phyloP scores from a whole-genome alignment of 1,284 basidiomycete genomes.

The Singerocomus inundabilis region DNA sequence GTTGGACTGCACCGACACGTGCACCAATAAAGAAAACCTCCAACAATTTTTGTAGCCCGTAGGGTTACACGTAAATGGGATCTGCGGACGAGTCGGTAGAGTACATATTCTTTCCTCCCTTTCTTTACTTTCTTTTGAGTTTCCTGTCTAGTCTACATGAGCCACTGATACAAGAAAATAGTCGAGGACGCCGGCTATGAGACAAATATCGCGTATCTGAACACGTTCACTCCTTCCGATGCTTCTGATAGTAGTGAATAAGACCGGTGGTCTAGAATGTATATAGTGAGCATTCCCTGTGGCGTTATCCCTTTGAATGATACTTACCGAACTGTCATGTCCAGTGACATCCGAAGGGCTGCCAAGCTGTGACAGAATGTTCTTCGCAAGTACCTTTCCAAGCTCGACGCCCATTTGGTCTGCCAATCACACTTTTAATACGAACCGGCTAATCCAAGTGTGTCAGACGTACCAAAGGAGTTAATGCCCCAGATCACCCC shows the following conservation, averaged over 20 bases:
- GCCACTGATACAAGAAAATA: background rate
- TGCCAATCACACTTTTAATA: slow-evolving; percentile 27
- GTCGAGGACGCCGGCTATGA: background rate
- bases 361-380: slow-evolving; percentile 85
- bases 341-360: slow-evolving; percentile 82
- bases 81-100: background rate
- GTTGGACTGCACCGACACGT: background rate
- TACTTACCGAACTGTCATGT: slow-evolving; percentile 87
- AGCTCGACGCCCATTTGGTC: slow-evolving; percentile 97
- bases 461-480: slow-evolving; percentile 71
- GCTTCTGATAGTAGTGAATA: slow-evolving; percentile 92
- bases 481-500: slow-evolving; percentile 98
- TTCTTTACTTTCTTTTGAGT: too few species aligned
- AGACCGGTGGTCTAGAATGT: slow-evolving; percentile 78
- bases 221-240: slow-evolving; percentile 64
- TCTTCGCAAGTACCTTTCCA: slow-evolving; percentile 95
- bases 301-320: background rate
- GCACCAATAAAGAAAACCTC: background rate
- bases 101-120: slow-evolving; percentile 6
- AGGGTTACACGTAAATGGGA: slow-evolving; percentile 15
- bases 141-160: slow-evolving; percentile 3
- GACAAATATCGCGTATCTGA: background rate
- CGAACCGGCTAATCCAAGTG: background rate
- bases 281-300: slow-evolving; percentile 9
- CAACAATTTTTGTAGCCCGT: background rate